Percentiles rank a stretch among this genome's conserved stretches.
Evolutionary conservation across 2,329 filamentous ascomycete species (phyloP).

Genomic region (Sclerotinia subarctica): DNA sequence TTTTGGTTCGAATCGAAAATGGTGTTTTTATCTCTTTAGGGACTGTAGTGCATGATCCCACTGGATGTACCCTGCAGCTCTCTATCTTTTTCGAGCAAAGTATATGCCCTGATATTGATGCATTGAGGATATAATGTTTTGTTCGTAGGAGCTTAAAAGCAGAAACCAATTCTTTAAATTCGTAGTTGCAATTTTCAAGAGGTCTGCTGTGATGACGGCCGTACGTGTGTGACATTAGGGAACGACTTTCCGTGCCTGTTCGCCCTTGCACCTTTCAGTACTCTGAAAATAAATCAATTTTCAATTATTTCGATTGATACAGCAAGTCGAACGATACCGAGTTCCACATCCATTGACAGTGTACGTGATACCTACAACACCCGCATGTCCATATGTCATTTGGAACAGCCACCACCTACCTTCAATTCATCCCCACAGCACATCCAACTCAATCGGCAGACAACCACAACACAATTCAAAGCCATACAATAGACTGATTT

Average conservation of each 20-base stretch:
- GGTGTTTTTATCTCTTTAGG: no score
- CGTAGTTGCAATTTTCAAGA: neutral
- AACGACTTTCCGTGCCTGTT: no score
- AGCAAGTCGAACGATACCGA: no score
- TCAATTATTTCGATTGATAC: no score
- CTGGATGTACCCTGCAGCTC: neutral
- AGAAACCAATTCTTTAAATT: neutral
- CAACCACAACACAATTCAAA: neutral
- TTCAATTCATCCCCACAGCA: no score
- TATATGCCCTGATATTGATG: neutral
- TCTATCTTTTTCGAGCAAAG: neutral
- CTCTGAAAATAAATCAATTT: no score
- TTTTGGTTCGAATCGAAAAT: neutral
- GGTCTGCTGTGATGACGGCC: neutral
- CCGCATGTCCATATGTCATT: no score
- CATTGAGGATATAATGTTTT: neutral
- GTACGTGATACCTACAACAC: no score
- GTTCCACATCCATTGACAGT: no score
- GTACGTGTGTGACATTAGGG: neutral
- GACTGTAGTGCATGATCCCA: neutral
- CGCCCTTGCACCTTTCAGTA: no score
- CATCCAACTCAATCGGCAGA: no score
- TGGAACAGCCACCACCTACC: no score
- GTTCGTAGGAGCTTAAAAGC: neutral
- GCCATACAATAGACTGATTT: neutral